Percentiles rank a stretch among this genome's conserved stretches.
These are phyloP conservation scores for Saccharomycopsis fermentans DNA, from an alignment of 805 yeast genomes.

Conservation along the genomic window DNA sequence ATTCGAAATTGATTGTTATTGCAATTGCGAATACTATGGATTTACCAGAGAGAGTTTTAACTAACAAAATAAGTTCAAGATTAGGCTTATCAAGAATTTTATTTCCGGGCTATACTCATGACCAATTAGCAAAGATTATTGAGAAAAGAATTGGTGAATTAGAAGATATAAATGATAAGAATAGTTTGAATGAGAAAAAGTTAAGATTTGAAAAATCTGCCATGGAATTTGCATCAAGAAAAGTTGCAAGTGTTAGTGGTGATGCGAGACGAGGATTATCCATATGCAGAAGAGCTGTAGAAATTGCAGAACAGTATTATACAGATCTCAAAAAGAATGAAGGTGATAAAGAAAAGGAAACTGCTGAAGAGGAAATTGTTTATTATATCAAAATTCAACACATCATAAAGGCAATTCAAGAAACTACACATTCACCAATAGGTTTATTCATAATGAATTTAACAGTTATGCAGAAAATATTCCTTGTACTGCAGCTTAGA, in stretches of 20 bases:
- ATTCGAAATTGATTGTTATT: constrained; percentile 73
- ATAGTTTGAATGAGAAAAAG: constrained; percentile 30
- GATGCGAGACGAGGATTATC: constrained; percentile 91
- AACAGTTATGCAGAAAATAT: constrained; percentile 60
- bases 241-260: constrained; percentile 93
- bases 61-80: constrained; percentile 85
- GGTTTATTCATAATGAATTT: constrained; percentile 45
- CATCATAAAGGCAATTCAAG: constrained; percentile 69
- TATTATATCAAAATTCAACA: constrained; percentile 61
- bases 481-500: constrained; percentile 58
- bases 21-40: constrained; percentile 98
- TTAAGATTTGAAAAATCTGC: constrained; percentile 57
- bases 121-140: constrained; percentile 68
- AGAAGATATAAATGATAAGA: constrained; percentile 33
- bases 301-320: constrained; percentile 65
- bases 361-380: constrained; percentile 28
- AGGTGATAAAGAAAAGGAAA: constrained; percentile 3
- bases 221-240: constrained; percentile 82
- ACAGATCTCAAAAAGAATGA: constrained; percentile 24
- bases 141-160: constrained; percentile 41
- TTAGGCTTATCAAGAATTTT: constrained; percentile 80
- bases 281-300: constrained; percentile 82
- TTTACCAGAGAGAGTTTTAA: constrained; percentile 77
- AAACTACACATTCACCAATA: constrained; percentile 69
- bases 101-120: constrained; percentile 80